Percentiles rank a stretch among this genome's conserved stretches.
Evolutionary conservation across 805 yeast species (phyloP).

Genomic region (Myxozyma mucilagina): DNA sequence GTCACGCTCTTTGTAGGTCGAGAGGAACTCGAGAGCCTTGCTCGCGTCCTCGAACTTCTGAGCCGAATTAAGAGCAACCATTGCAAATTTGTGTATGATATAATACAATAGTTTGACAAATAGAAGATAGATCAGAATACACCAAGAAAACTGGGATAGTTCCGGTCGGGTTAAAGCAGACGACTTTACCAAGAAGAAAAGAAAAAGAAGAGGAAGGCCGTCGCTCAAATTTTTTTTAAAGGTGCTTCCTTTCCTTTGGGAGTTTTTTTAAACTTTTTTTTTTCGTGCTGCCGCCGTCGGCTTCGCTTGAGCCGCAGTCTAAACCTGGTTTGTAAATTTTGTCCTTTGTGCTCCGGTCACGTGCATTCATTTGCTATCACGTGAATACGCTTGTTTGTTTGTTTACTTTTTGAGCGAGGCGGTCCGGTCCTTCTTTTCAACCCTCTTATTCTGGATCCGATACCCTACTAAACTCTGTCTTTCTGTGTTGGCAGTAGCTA

Average conservation of each 20-base stretch:
- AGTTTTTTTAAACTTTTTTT: not conserved
- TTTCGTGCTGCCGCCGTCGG: not conserved
- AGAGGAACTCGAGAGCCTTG: conserved; percentile 64
- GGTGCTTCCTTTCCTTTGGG: not conserved
- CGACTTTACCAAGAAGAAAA: conserved; percentile 24
- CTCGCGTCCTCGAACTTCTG: conserved; percentile 26
- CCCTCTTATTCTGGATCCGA: not conserved
- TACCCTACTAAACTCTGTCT: not conserved
- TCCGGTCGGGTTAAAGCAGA: conserved; percentile 14
- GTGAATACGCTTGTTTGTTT: not conserved
- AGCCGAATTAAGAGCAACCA: conserved; percentile 24
- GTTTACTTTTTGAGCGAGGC: not conserved
- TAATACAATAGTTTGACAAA: not conserved
- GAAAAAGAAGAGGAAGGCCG: not conserved
- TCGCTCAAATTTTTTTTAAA: not conserved
- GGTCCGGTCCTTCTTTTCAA: no score
- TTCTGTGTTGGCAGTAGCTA: not conserved
- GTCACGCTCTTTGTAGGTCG: conserved; percentile 68
- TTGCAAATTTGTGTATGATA: not conserved
- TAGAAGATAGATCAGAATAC: not conserved
- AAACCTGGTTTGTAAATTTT: no score
- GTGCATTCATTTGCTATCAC: not conserved
- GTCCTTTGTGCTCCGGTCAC: not conserved
- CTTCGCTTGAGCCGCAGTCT: not conserved
- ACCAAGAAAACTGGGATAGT: not conserved